Conservation (phyloP, 805 yeast genomes). For the Komagataella pastoris region DNA sequence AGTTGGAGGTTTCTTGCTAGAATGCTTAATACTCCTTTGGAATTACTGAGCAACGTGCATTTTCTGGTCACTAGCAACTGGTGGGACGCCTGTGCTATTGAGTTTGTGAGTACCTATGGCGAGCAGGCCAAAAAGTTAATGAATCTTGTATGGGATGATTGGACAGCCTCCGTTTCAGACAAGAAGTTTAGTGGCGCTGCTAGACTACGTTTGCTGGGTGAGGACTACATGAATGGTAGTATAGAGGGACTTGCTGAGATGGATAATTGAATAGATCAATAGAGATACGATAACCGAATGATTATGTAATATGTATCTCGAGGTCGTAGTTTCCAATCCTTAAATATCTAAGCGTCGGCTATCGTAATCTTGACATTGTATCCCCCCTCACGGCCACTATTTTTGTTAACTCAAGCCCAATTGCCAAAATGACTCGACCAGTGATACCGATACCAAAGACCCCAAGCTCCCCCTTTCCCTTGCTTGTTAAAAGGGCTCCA, state of each 20-base stretch:
- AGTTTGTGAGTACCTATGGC: constrained; percentile 47
- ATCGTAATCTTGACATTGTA: neutral
- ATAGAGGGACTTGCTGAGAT: constrained; percentile 31
- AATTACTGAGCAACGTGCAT: constrained; percentile 50
- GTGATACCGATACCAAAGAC: constrained; percentile 23
- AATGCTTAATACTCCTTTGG: constrained; percentile 39
- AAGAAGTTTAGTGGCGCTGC: constrained; percentile 64
- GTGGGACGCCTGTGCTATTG: constrained; percentile 78
- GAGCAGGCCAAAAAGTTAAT: constrained; percentile 58
- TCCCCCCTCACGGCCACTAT: neutral
- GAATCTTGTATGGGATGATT: constrained; percentile 26
- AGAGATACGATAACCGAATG: neutral
- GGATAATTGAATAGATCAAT: constrained; percentile 11
- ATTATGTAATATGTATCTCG: neutral
- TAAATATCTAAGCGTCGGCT: neutral
- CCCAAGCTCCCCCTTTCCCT: constrained; percentile 35
- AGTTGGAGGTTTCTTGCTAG: constrained; percentile 72
- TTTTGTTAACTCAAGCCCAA: neutral
- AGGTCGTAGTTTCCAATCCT: neutral
- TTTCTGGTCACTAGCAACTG: constrained; percentile 62
- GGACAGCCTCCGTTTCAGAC: constrained; percentile 40
- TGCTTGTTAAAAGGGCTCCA: constrained; percentile 26
- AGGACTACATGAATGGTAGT: constrained; percentile 42
- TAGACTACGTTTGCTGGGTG: constrained; percentile 62
- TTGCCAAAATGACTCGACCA: constrained; percentile 22